Evolutionary conservation across 2,329 filamentous ascomycete species (phyloP).

Genomic region (Colletotrichum simmondsii): DNA sequence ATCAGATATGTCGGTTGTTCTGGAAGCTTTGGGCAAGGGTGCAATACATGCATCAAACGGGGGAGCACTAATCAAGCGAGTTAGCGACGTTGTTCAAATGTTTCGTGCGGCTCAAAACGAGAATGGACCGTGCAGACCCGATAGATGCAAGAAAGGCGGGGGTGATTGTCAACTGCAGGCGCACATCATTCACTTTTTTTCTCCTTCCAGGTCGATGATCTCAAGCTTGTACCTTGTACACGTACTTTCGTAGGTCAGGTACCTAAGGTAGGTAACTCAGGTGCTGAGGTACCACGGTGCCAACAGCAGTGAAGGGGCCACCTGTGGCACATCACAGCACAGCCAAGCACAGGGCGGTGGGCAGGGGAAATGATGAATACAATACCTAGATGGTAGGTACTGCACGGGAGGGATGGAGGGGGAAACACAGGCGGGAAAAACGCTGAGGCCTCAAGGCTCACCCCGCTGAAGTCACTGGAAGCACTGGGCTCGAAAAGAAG

Average conservation of each 20-base stretch:
- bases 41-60: slow-evolving; percentile 19
- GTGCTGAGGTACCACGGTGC: too few species aligned
- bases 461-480: neutral
- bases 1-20: slow-evolving; percentile 2
- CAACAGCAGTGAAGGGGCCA: neutral
- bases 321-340: neutral
- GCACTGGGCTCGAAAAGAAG: neutral
- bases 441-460: neutral
- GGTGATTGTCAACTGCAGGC: neutral
- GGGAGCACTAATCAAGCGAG: slow-evolving; percentile 15
- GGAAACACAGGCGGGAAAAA: neutral
- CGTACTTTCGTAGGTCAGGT: too few species aligned
- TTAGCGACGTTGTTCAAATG: neutral
- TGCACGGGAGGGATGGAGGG: neutral
- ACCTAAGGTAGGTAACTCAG: too few species aligned
- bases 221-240: neutral
- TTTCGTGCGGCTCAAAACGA: slow-evolving; percentile 31
- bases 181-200: neutral
- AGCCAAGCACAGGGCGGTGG: neutral
- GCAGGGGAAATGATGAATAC: neutral
- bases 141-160: slow-evolving; percentile 25
- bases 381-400: too few species aligned
- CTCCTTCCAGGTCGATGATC: neutral
- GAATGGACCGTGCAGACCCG: neutral
- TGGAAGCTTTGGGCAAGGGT: slow-evolving; percentile 16